These are phyloP conservation scores for Mycena filopes DNA, from an alignment of 768 basidiomycete genomes.

Conservation along the genomic window DNA sequence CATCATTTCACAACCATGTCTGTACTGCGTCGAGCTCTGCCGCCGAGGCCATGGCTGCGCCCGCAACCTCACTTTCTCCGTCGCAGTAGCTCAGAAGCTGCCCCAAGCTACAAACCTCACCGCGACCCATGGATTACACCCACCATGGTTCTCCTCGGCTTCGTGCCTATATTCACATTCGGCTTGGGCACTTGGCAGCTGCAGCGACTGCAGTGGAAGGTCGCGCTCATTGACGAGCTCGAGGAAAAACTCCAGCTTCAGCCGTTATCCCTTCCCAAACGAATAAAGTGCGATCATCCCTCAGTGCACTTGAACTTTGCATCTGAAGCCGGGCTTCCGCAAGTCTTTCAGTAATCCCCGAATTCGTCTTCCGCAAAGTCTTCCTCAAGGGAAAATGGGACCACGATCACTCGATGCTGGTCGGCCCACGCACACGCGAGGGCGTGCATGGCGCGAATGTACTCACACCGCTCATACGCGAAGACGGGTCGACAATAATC, in stretches of 20 bases:
- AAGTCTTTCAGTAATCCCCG: slow-evolving; percentile 79
- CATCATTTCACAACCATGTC: slow-evolving; percentile 15
- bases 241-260: slow-evolving; percentile 87
- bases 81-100: slow-evolving; percentile 38
- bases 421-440: slow-evolving; percentile 90
- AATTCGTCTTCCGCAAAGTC: slow-evolving; percentile 92
- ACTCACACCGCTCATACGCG: slow-evolving; percentile 85
- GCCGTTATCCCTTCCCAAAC: slow-evolving; percentile 81
- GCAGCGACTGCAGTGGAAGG: slow-evolving; percentile 93
- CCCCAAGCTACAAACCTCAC: slow-evolving; percentile 65
- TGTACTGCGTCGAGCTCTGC: slow-evolving; percentile 30
- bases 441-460: slow-evolving; percentile 90
- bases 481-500: slow-evolving; percentile 84
- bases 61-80: slow-evolving; percentile 11
- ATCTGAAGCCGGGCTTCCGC: slow-evolving; percentile 35
- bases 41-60: slow-evolving; percentile 17
- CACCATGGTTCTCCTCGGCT: slow-evolving; percentile 78
- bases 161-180: slow-evolving; percentile 92
- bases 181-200: slow-evolving; percentile 95
- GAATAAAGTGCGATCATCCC: slow-evolving; percentile 78
- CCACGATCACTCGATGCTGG: slow-evolving; percentile 77
- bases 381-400: slow-evolving; percentile 82
- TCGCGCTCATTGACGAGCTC: slow-evolving; percentile 91
- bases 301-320: slow-evolving; percentile 31
- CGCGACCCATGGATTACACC: slow-evolving; percentile 73